Percentiles rank a stretch among this genome's conserved stretches.
These are phyloP conservation scores for Parastagonospora avenae DNA, from an alignment of 2,329 filamentous ascomycete species.

Conservation along the genomic window DNA sequence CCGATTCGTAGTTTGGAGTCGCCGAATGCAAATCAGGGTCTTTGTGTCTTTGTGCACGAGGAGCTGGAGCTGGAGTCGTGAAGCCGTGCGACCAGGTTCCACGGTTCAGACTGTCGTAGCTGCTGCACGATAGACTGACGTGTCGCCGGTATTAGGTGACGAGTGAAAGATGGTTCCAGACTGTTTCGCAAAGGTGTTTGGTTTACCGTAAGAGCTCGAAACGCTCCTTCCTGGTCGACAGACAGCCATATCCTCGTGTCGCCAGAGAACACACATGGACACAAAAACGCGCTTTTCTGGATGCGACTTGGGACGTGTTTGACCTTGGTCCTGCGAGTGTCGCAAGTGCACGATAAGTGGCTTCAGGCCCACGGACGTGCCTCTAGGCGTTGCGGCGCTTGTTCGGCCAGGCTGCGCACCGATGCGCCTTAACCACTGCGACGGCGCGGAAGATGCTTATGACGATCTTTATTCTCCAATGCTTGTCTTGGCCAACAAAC, in stretches of 20 bases:
- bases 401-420: not conserved
- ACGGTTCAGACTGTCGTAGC: no score
- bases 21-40: not conserved
- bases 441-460: conserved; percentile 1
- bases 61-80: not conserved
- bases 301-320: conserved; percentile 14
- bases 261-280: not conserved
- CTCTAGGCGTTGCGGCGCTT: not conserved
- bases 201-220: no score
- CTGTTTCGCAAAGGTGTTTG: not conserved
- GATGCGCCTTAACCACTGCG: not conserved
- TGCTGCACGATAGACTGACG: no score
- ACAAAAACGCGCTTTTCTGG: not conserved
- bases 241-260: not conserved
- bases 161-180: no score
- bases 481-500: conserved; percentile 1
- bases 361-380: no score
- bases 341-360: not conserved
- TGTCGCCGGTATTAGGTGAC: no score
- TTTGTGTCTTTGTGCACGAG: not conserved
- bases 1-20: not conserved
- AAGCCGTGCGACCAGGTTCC: no score
- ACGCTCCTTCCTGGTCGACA: not conserved
- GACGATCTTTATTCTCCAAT: not conserved
- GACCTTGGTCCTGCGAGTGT: conserved; percentile 10